Percentiles rank a stretch among this genome's conserved stretches.
These are phyloP conservation scores for Musa balbisiana DNA, from an alignment of 202 grass and related monocot species.

Conservation along the genomic window DNA sequence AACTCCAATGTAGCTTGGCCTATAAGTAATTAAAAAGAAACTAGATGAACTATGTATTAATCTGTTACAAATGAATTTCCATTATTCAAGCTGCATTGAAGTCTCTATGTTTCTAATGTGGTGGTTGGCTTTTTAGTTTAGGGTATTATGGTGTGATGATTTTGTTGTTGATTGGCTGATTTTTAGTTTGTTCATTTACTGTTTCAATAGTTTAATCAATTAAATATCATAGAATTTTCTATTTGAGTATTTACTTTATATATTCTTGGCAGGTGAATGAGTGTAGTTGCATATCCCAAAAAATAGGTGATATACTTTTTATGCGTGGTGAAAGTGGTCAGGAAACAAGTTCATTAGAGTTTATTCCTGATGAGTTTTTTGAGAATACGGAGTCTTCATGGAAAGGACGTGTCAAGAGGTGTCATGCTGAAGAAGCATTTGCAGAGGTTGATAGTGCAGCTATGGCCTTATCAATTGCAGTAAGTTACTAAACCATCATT, in stretches of 20 bases:
- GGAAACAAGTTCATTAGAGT: slow-evolving; percentile 59
- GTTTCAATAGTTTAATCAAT: not conserved
- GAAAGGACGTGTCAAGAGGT: slow-evolving; percentile 89
- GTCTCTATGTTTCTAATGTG: too few species aligned
- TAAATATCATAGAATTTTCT: not conserved
- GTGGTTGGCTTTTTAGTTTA: too few species aligned
- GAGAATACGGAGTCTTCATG: slow-evolving; percentile 91
- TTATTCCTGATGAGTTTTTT: slow-evolving; percentile 75
- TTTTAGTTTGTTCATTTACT: not conserved
- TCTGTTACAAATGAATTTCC: too few species aligned
- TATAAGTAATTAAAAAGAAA: too few species aligned
- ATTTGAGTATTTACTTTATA: not conserved
- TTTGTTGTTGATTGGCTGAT: not conserved
- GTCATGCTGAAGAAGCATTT: slow-evolving; percentile 80
- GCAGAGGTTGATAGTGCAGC: slow-evolving; percentile 65
- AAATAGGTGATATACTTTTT: slow-evolving; percentile 75
- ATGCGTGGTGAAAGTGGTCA: slow-evolving; percentile 64
- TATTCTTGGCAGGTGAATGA: slow-evolving; percentile 51
- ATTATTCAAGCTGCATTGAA: too few species aligned
- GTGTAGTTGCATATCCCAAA: slow-evolving; percentile 62
- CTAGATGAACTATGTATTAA: too few species aligned
- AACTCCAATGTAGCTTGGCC: too few species aligned
- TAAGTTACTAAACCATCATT: slow-evolving; percentile 27
- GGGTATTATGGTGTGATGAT: too few species aligned
- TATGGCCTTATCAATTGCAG: slow-evolving; percentile 52